Conservation (phyloP, 352 stramenopile genomes). For the Globisporangium barbulae region DNA sequence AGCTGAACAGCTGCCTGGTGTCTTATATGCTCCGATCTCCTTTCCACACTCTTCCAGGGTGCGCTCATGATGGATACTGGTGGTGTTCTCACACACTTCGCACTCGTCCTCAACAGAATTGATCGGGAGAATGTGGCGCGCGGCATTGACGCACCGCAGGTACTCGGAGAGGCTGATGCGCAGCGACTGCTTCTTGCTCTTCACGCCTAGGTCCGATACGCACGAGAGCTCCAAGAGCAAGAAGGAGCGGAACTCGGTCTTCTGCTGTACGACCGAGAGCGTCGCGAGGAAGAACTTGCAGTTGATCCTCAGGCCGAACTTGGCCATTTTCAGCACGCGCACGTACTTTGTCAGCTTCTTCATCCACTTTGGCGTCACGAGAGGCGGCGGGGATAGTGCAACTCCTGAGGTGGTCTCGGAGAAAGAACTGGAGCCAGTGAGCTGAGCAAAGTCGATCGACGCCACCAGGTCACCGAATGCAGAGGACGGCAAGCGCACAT, state of each 20-base stretch:
- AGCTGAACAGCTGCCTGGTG: not conserved
- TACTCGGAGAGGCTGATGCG: constrained; percentile 43
- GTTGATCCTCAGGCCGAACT: constrained; percentile 38
- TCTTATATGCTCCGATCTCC: not conserved
- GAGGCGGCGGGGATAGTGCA: not conserved
- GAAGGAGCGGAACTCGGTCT: constrained; percentile 50
- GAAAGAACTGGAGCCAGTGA: not conserved
- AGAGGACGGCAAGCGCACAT: constrained; percentile 32
- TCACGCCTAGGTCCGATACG: constrained; percentile 6
- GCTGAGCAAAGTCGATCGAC: constrained; percentile 21
- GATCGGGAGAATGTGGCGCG: constrained; percentile 3
- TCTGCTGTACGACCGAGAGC: constrained; percentile 53
- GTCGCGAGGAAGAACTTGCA: constrained; percentile 35
- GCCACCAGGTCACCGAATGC: constrained; percentile 42
- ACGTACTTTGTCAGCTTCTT: constrained; percentile 42
- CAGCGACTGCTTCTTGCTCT: constrained; percentile 28
- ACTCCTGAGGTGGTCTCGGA: not conserved
- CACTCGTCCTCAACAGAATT: not conserved
- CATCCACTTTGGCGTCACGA: constrained; percentile 30
- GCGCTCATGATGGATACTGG: not conserved
- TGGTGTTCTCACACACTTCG: constrained; percentile 2
- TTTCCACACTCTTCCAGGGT: not conserved
- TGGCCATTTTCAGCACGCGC: constrained; percentile 38
- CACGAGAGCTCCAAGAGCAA: constrained; percentile 43
- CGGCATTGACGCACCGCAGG: constrained; percentile 29